Base-by-base conservation (phyloP, 1,284 basidiomycete genomes). In the Ustilago hordei region DNA sequence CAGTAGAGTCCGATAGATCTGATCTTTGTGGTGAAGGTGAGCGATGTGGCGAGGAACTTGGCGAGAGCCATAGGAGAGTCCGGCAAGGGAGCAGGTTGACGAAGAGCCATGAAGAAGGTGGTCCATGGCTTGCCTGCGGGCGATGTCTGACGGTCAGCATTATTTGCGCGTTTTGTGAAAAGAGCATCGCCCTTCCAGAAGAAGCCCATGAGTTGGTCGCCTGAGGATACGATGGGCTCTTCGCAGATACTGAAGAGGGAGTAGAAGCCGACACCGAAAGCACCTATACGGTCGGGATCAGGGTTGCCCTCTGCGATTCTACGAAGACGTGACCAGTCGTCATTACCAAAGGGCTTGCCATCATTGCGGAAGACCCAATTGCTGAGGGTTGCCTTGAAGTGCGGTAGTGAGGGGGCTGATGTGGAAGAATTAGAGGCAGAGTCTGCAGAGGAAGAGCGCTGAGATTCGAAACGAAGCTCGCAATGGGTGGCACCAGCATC, bases 1-100 rank as follows among this genome's bases (percentile, higher is more conserved):
- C 78, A 78, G 75, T 81, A 82, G 57, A 87, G 80, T 41, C 69
- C 91, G 60, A 99, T 90, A 82, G 92, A 89, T 13, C 89, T 89
- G 7, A 99, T 90, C 67, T 92, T 90, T 17, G 90, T 89, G 91
- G 98, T 99, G 87, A 99, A 99, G 0, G 95, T 96, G 65, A 99
- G 91, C 0, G 93, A 95, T 1, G 95, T 96, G 19, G 92, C 90
- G 17, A 99, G 89, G 86, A 99, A 99, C 39, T 93, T 91, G 38
- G 92, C 91, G 73, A 98, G 91, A 80, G 95, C 94, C 68, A 96
- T 92, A 0, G 89, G 88, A 4, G 92, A 89, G 3, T 90, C 89
- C 11, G 95, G 95, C 55, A 98, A 92, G 0, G 94, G 91, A 0
- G 90, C 89, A 2, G 93, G 91, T 84, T 97, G 93, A 45, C 97